A percentile compares a stretch with the other conserved stretches of the same genome.
Conservation (phyloP, 1,284 basidiomycete genomes). For the Tranzscheliella williamsii region DNA sequence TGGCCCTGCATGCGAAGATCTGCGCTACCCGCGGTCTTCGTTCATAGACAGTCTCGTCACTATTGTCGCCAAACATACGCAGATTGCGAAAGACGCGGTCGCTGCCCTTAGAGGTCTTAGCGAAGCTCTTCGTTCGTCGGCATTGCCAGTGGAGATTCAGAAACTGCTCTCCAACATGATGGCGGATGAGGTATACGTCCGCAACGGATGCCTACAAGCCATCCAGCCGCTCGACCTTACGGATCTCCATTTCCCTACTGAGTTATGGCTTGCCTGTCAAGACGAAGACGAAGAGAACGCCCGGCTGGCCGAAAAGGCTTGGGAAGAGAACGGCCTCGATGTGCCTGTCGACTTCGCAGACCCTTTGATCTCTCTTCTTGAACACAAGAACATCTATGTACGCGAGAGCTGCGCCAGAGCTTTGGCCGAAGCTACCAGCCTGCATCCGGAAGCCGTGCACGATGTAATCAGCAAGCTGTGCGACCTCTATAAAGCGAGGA, state of each 20-base stretch:
- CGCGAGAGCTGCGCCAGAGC: slow-evolving; percentile 74
- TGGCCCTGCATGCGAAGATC: slow-evolving; percentile 73
- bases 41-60: slow-evolving; percentile 75
- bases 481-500: slow-evolving; percentile 81
- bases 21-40: slow-evolving; percentile 47
- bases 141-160: slow-evolving; percentile 56
- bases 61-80: slow-evolving; percentile 77
- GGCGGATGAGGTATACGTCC: slow-evolving; percentile 83
- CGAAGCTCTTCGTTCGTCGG: slow-evolving; percentile 70
- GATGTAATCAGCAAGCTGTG: slow-evolving; percentile 67
- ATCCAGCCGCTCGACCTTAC: slow-evolving; percentile 93
- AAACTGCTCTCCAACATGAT: slow-evolving; percentile 75
- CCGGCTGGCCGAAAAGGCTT: slow-evolving; percentile 77
- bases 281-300: slow-evolving; percentile 91
- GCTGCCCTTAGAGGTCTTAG: slow-evolving; percentile 81
- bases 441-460: slow-evolving; percentile 73
- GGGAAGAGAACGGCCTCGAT: slow-evolving; percentile 96
- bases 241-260: slow-evolving; percentile 86
- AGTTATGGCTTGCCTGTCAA: slow-evolving; percentile 86
- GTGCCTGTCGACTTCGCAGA: slow-evolving; percentile 75
- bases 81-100: slow-evolving; percentile 82
- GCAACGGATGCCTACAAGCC: slow-evolving; percentile 87
- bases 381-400: slow-evolving; percentile 80
- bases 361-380: slow-evolving; percentile 72
- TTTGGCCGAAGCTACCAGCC: slow-evolving; percentile 76